phyloP scores from a whole-genome alignment of 257 asterid species.

The Solanum lycopersicoides region DNA sequence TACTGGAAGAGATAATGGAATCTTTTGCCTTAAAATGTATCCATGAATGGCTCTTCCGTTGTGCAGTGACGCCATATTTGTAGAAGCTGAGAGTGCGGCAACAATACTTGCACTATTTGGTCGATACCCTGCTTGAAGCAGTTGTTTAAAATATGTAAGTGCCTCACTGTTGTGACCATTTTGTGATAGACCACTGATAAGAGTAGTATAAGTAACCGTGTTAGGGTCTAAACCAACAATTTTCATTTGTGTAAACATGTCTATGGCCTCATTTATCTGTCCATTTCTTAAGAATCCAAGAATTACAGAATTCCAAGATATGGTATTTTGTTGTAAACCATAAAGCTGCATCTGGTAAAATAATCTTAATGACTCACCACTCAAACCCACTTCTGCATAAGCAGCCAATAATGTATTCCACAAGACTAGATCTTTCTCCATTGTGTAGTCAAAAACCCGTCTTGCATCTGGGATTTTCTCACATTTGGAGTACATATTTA shows the following conservation, averaged over 20 bases:
- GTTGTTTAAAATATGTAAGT: constrained; percentile 5
- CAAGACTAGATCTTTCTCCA: constrained; percentile 9
- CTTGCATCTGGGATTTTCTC: constrained; percentile 11
- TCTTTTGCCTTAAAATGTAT: background rate
- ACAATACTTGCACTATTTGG: constrained; percentile 12
- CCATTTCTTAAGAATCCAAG: constrained; percentile 19
- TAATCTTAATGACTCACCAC: constrained; percentile 13
- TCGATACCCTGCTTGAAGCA: constrained; percentile 8
- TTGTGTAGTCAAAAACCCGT: constrained; percentile 10
- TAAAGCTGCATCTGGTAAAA: constrained; percentile 21
- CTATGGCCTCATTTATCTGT: constrained; percentile 16
- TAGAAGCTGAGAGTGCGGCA: constrained; percentile 15
- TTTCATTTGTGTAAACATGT: constrained; percentile 15
- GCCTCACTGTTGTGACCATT: constrained; percentile 10
- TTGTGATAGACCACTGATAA: constrained; percentile 14
- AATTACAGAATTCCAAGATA: constrained; percentile 18
- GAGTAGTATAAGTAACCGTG: constrained; percentile 14
- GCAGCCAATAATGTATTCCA: constrained; percentile 22
- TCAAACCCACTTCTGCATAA: constrained; percentile 18
- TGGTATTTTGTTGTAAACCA: constrained; percentile 8
- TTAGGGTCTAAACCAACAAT: constrained; percentile 7
- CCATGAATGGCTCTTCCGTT: constrained; percentile 21
- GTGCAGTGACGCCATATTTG: constrained; percentile 4
- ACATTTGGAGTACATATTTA: constrained; percentile 24
- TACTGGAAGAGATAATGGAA: constrained; percentile 10